Evolutionary conservation across 495 filamentous ascomycete species (phyloP).

Genomic region (Xylaria palmicola): DNA sequence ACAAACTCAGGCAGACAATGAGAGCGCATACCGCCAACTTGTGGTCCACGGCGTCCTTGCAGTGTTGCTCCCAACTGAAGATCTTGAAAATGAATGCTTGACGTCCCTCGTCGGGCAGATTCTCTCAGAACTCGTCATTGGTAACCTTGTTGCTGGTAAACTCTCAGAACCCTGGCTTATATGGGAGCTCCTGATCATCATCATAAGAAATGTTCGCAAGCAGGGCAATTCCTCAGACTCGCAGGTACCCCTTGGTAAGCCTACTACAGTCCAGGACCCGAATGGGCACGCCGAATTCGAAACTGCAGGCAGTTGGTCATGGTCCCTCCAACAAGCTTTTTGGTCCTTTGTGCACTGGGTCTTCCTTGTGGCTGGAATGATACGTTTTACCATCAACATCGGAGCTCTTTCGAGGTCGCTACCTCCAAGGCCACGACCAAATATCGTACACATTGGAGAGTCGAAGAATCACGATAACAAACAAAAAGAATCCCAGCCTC

Average conservation of each 20-base stretch:
- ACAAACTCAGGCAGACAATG: constrained; percentile 67
- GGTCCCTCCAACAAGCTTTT: constrained; percentile 50
- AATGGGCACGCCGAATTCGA: not conserved
- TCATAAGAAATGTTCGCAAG: constrained; percentile 29
- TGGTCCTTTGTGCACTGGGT: constrained; percentile 69
- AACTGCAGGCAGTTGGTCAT: constrained; percentile 33
- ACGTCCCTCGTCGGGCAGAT: constrained; percentile 80
- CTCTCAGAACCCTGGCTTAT: constrained; percentile 82
- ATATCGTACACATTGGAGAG: constrained; percentile 8
- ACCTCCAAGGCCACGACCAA: constrained; percentile 33
- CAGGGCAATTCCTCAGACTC: constrained; percentile 20
- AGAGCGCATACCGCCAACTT: constrained; percentile 76
- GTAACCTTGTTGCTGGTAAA: constrained; percentile 71
- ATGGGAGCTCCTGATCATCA: constrained; percentile 72
- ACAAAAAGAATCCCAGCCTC: constrained; percentile 13
- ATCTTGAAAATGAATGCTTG: constrained; percentile 83
- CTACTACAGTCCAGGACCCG: constrained; percentile 18
- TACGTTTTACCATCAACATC: constrained; percentile 59
- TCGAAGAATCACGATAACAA: constrained; percentile 12
- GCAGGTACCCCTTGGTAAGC: constrained; percentile 19
- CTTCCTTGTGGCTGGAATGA: constrained; percentile 62
- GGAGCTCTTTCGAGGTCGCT: constrained; percentile 52
- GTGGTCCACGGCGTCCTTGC: constrained; percentile 76
- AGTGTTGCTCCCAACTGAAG: constrained; percentile 84
- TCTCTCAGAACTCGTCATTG: constrained; percentile 80